Evolutionary conservation across 2,329 filamentous ascomycete species (phyloP).

Genomic region (Beauveria medogensis): DNA sequence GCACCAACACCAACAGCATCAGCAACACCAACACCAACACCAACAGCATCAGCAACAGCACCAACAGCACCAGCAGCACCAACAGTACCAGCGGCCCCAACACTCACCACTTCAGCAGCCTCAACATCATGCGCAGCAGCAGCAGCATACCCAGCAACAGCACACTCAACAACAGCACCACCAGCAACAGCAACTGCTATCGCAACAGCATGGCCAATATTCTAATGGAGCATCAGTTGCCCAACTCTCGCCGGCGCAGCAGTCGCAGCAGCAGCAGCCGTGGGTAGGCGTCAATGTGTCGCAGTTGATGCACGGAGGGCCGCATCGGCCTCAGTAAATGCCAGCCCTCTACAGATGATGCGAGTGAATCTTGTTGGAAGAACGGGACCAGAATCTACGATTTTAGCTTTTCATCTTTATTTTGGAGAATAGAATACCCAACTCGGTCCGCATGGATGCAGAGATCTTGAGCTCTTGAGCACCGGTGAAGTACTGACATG

Average conservation of each 20-base stretch:
- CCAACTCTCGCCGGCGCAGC: neutral
- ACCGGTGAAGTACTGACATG: too few relatives aligned
- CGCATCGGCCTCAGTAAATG: conserved; percentile 3
- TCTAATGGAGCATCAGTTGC: conserved; percentile 5
- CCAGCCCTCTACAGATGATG: neutral
- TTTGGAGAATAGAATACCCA: too few relatives aligned
- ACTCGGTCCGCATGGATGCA: too few relatives aligned
- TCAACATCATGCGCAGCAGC: conserved; percentile 15
- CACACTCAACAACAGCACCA: conserved; percentile 19
- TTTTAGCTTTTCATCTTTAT: too few relatives aligned
- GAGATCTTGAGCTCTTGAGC: too few relatives aligned
- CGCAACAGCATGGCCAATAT: conserved; percentile 8
- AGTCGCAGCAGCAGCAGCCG: conserved; percentile 13
- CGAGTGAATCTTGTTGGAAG: too few relatives aligned
- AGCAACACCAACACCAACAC: conserved; percentile 24
- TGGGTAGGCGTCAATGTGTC: conserved; percentile 16
- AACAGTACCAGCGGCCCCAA: conserved; percentile 7
- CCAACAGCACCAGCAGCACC: conserved; percentile 9
- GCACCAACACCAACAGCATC: conserved; percentile 12
- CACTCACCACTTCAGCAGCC: conserved; percentile 5
- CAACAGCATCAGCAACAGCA: neutral
- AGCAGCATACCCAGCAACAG: conserved; percentile 8
- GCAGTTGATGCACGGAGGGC: conserved; percentile 16
- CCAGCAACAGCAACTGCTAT: conserved; percentile 19
- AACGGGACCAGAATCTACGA: too few relatives aligned